These are phyloP conservation scores for Ampelocalamus luodianensis DNA, from an alignment of 176 grass and related monocot genomes.

Conservation along the genomic window DNA sequence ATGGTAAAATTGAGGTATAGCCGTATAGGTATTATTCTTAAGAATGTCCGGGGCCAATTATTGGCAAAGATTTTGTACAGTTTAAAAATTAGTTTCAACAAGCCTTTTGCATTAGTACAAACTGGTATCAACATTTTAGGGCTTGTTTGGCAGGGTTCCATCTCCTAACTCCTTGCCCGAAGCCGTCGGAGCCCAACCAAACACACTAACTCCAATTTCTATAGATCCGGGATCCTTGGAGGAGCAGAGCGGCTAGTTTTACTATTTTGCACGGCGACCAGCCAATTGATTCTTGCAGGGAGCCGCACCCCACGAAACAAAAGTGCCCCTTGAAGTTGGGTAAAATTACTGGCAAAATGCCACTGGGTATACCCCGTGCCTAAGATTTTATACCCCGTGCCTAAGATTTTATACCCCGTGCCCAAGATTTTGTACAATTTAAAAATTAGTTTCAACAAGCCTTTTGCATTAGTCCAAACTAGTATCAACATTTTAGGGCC, in stretches of 20 bases:
- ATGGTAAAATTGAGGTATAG: background rate
- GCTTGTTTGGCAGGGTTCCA: too few species aligned
- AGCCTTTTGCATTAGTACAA: background rate
- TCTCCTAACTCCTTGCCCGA: too few species aligned
- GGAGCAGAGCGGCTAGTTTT: too few species aligned
- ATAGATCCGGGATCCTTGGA: too few species aligned
- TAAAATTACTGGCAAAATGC: too few species aligned
- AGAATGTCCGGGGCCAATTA: background rate
- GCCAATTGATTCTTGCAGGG: too few species aligned
- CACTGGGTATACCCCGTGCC: too few species aligned
- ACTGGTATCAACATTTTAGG: background rate
- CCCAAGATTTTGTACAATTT: background rate
- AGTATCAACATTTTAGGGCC: background rate
- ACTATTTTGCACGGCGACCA: too few species aligned
- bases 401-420: background rate
- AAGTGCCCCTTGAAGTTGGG: too few species aligned
- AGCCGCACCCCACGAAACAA: too few species aligned
- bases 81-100: background rate
- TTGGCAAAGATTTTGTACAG: background rate
- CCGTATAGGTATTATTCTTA: background rate
- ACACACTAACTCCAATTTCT: too few species aligned
- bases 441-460: background rate
- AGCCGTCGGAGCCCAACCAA: too few species aligned
- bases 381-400: background rate
- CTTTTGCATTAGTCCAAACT: background rate